Evolutionary conservation across 1,139 yeast species (phyloP), one percentile per base, ranked within the genome.

Genomic region (Tardiomyces blankii): DNA sequence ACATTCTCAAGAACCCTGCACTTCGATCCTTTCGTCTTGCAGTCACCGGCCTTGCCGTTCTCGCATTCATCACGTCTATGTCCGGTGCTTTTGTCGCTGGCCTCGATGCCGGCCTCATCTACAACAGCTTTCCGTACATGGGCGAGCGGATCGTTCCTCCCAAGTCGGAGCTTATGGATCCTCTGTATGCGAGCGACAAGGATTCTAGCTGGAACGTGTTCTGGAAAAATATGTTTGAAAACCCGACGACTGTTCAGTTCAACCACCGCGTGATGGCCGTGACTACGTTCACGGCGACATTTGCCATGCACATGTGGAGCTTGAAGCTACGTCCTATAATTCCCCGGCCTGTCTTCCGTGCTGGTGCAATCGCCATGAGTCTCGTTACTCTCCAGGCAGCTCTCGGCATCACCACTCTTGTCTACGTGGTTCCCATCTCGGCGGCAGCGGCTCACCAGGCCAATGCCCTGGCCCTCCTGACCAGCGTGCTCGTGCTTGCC

Each of bases 71-170:
- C 41, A 91, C 98, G 21, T 95, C 96, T 19, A 82, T 91, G 93
- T 77, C 95, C 23, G 98, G 98, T 49, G 97, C 96, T 18, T 80
- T 93, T 75, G 98, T 93, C 43, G 98, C 99, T 16, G 98, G 98
- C 7, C 72, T 93, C 48, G 98, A 93, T 66, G 98, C 99, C 2
- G 98, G 98, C 43, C 73, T 89, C 63, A 88, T 93, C 55, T 93
- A 91, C 67, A 91, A 93, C 64, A 82, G 94, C 3, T 93, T 89
- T 75, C 98, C 99, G 27, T 86, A 82, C 58, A 93, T 93, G 98
- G 97, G 97, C 43, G 77, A 71, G 42, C 52, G 60, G 12, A 79
- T 83, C 47, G 57, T 85, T 35, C 98, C 99, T 13, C 75, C 82
- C 18, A 63, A 62, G 21, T 66, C 72, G 49, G 99, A 93, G 63